Base-by-base conservation (phyloP, 2,329 filamentous ascomycete species). In the Nigrospora osmanthi region DNA sequence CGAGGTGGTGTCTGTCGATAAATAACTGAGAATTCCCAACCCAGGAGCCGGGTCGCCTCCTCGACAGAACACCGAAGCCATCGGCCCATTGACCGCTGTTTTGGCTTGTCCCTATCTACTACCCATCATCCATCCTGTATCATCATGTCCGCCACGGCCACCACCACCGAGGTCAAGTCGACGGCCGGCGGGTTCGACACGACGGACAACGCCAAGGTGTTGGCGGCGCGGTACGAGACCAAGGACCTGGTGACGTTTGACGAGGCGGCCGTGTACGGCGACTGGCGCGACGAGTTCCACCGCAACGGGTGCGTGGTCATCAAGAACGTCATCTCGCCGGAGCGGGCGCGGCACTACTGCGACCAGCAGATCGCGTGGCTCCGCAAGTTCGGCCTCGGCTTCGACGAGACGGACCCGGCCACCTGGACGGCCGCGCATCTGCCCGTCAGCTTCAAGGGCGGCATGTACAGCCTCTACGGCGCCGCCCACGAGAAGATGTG, bases 381-480 rank as follows among this genome's bases (percentile, higher is more conserved):
- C 7, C 58, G 66, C 40, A 64, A 60, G 3, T 71, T 70, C 40
- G 55, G 56, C 0, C 56, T 62, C 2, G 66, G 64, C 3, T 70
- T 71, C 39, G 61, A 69, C 40, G 53, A 58, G 33, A 59, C 64
- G 6, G 56, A 67, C 45, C 51, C 56, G 10, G 47, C 40, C 6
- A 73, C 69, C 11, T 72, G 67, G 66, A 67, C 59, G 2, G 57
- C 58, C 7, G 65, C 70, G 9, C 61, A 71, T 46, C 58, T 74
- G 2, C 70, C 71, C 1, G 55, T 63, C 11, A 58, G 55, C 50
- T 63, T 64, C 54, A 72, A 72, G 48, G 65, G 64, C 38, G 67
- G 68, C 43, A 70, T 69, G 61, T 71, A 69, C 52, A 59, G 59
- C 23, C 51, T 49, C n/a, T 70, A 70, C 43, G 56, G 54, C 7